Evolutionary conservation across 306 rosid genomes (phyloP), one percentile per base, ranked within the genome.

Genomic region (Bauhinia variegata): DNA sequence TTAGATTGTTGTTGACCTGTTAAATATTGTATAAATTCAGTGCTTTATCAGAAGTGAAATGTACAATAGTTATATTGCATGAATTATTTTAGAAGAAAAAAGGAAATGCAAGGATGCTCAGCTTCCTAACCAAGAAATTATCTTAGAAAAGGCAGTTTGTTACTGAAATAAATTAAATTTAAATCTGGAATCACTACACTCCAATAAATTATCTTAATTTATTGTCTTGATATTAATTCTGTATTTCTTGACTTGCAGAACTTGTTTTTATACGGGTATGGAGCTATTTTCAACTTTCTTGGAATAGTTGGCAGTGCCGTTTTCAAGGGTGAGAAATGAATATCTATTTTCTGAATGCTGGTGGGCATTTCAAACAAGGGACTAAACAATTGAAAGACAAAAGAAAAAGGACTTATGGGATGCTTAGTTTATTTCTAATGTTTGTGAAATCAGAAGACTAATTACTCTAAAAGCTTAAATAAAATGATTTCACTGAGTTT

Each of bases 201-300:
- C n/a, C n/a, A n/a, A n/a, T n/a, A n/a, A n/a, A n/a, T n/a, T n/a
- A n/a, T n/a, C 7, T 19, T 48, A 13, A 55, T 57, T 42, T 58
- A 28, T 51, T 8, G 3, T 69, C 33, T 73, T 38, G 63, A 49
- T 59, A 54, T 38, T 54, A 38, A 78, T 44, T 65, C 12, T 63
- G 54, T 60, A 16, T n/a, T n/a, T n/a, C n/a, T n/a, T n/a, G n/a
- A n/a, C n/a, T n/a, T n/a, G n/a, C n/a, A n/a, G n/a, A n/a, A n/a
- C 81, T 81, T 95, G 73, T 95, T 95, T 79, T 78, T 95, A 39
- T 95, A 95, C 23, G 97, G 97, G 46, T 95, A 95, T 80, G 99
- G 99, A 68, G 99, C 99, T 38, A 85, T 95, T 49, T 95, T 95
- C 91, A 90, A 90, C 86, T 83, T 90, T 75, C 85, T 85, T 62